phyloP scores from a whole-genome alignment of 148 eudicot species.

The Silene conica region DNA sequence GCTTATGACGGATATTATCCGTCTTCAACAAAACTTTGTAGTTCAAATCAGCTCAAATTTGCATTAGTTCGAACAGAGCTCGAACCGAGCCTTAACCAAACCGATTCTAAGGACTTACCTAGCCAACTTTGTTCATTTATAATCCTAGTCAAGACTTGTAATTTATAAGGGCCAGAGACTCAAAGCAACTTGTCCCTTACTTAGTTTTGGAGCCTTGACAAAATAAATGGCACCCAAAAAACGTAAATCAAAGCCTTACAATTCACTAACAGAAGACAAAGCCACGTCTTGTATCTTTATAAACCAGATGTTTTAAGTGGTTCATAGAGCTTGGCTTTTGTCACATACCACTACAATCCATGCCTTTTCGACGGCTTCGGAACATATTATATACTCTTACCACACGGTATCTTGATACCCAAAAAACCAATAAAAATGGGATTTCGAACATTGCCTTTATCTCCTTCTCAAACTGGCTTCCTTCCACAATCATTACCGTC shows the following conservation, averaged over 20 bases:
- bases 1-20: too few species aligned
- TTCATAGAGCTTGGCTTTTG: constrained; percentile 11
- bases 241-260: constrained; percentile 8
- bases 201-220: background rate
- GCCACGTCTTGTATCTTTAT: constrained; percentile 29
- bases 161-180: too few species aligned
- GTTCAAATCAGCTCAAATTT: too few species aligned
- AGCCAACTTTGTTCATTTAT: too few species aligned
- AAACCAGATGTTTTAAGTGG: constrained; percentile 29
- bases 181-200: background rate
- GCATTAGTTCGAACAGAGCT: too few species aligned
- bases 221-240: background rate
- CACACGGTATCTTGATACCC: background rate
- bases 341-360: background rate
- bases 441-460: constrained; percentile 41
- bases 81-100: too few species aligned
- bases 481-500: constrained; percentile 17
- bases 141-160: too few species aligned
- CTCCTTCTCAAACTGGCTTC: constrained; percentile 44
- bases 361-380: background rate
- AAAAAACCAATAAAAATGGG: constrained; percentile 34
- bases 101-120: too few species aligned
- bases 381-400: background rate
- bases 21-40: too few species aligned
- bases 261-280: constrained; percentile 20